Conservation (phyloP, 495 filamentous ascomycete species). For the Thermochaetoides thermophila region DNA sequence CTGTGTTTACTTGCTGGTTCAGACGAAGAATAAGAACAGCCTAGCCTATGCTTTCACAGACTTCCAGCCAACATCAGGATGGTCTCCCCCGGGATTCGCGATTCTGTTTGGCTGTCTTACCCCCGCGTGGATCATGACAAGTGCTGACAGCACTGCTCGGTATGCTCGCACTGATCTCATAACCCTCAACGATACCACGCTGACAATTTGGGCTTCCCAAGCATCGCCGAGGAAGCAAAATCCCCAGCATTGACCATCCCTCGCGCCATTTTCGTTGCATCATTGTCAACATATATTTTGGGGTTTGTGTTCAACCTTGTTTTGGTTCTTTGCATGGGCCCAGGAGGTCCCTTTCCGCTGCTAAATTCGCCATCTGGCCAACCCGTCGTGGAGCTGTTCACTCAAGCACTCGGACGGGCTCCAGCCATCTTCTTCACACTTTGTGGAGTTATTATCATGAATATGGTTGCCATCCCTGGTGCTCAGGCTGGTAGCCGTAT, state of each 20-base stretch:
- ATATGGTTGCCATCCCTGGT: slow-evolving; percentile 46
- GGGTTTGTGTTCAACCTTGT: slow-evolving; percentile 52
- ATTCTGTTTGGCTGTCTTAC: slow-evolving; percentile 57
- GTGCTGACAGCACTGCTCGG: slow-evolving; percentile 19
- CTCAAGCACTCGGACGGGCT: slow-evolving; percentile 41
- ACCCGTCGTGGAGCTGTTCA: slow-evolving; percentile 51
- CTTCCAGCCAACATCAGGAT: slow-evolving; percentile 43
- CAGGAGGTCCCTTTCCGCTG: slow-evolving; percentile 30
- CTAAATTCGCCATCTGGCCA: slow-evolving; percentile 34
- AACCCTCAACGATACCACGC: neutral
- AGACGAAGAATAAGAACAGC: slow-evolving; percentile 43
- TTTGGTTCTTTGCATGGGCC: slow-evolving; percentile 46
- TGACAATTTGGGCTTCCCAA: neutral
- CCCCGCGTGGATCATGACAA: slow-evolving; percentile 50
- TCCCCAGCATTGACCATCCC: slow-evolving; percentile 44
- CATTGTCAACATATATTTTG: slow-evolving; percentile 45
- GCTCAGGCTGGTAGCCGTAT: slow-evolving; percentile 47
- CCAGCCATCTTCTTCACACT: slow-evolving; percentile 48
- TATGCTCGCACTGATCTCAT: slow-evolving; percentile 1
- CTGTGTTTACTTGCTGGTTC: slow-evolving; percentile 43
- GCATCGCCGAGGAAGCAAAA: slow-evolving; percentile 47
- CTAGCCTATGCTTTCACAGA: slow-evolving; percentile 50
- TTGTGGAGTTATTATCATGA: slow-evolving; percentile 41
- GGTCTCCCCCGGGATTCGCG: slow-evolving; percentile 49
- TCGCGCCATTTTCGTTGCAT: slow-evolving; percentile 43